Evolutionary conservation across 2,329 filamentous ascomycete species (phyloP).

Genomic region (Epichloe bromicola): DNA sequence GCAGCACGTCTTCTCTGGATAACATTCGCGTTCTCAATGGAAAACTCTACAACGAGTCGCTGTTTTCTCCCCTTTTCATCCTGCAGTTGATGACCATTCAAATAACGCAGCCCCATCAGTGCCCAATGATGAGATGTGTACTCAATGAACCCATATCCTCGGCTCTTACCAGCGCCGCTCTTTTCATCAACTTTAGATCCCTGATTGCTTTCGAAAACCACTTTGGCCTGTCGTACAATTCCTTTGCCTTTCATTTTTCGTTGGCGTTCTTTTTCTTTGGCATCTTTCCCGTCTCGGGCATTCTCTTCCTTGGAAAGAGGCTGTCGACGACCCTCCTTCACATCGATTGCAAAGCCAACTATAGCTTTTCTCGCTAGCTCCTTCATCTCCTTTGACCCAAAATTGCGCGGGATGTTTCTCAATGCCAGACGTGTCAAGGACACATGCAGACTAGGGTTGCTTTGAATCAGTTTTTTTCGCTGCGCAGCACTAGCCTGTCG

Average conservation of each 20-base stretch:
- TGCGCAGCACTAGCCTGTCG: conserved; percentile 78
- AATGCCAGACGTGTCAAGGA: conserved; percentile 83
- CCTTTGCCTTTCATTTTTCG: conserved; percentile 71
- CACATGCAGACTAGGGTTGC: conserved; percentile 78
- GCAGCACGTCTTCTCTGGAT: conserved; percentile 53
- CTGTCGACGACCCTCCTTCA: conserved; percentile 62
- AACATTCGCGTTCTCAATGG: conserved; percentile 95
- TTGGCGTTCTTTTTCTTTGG: conserved; percentile 62
- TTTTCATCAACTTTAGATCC: conserved; percentile 73
- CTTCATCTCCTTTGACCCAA: conserved; percentile 81
- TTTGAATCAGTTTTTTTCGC: conserved; percentile 69
- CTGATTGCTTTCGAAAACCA: conserved; percentile 80
- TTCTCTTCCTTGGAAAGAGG: conserved; percentile 85
- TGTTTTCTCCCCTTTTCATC: conserved; percentile 65
- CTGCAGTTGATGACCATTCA: conserved; percentile 63
- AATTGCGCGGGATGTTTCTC: conserved; percentile 75
- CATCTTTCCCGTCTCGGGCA: conserved; percentile 63
- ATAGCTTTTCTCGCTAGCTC: conserved; percentile 82
- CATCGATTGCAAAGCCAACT: conserved; percentile 85
- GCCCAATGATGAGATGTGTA: conserved; percentile 90
- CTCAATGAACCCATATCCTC: conserved; percentile 96
- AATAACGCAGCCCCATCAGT: conserved; percentile 84
- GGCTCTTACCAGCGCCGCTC: conserved; percentile 65
- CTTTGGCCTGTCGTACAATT: conserved; percentile 86
- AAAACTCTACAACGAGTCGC: conserved; percentile 87